A percentile compares a stretch with the other conserved stretches of the same genome.
phyloP scores from a whole-genome alignment of 2,329 filamentous ascomycete genomes.

The Coniella lustricola region DNA sequence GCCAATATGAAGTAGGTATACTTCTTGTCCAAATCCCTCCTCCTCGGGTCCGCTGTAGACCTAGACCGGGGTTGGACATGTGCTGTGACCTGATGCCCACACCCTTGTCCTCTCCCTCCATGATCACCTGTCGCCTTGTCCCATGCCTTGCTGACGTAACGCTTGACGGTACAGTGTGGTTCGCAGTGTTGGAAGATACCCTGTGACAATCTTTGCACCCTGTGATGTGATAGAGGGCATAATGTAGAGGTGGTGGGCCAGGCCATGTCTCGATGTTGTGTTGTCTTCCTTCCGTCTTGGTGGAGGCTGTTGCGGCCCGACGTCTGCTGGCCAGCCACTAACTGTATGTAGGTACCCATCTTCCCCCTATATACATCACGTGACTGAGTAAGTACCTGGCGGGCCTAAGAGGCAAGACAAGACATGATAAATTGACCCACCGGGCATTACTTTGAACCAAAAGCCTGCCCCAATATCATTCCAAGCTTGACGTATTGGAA shows the following conservation, averaged over 20 bases:
- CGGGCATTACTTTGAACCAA: too few relatives aligned
- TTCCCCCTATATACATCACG: slow-evolving; percentile 11
- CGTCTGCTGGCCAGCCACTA: background rate
- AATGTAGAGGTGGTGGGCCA: slow-evolving; percentile 4
- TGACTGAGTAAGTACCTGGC: slow-evolving; percentile 9
- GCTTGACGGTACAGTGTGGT: slow-evolving; percentile 9
- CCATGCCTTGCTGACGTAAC: slow-evolving; percentile 12
- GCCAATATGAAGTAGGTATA: slow-evolving; percentile 9
- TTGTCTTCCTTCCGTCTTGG: slow-evolving; percentile 5
- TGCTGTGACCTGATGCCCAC: slow-evolving; percentile 2
- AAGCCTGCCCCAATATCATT: too few relatives aligned
- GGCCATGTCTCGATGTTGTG: slow-evolving; percentile 12
- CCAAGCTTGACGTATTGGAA: too few relatives aligned
- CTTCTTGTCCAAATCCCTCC: background rate
- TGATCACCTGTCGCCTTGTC: slow-evolving; percentile 7
- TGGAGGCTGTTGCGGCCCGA: too few relatives aligned
- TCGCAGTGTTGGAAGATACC: background rate
- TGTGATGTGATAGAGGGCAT: background rate
- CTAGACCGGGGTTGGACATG: background rate
- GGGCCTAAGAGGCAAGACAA: too few relatives aligned
- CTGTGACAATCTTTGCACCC: background rate
- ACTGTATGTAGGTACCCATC: background rate
- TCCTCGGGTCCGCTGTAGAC: background rate
- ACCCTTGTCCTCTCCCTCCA: background rate
- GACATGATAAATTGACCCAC: too few relatives aligned